phyloP scores from a whole-genome alignment of 2,329 filamentous ascomycete species.

The Nectriaceae sp. region DNA sequence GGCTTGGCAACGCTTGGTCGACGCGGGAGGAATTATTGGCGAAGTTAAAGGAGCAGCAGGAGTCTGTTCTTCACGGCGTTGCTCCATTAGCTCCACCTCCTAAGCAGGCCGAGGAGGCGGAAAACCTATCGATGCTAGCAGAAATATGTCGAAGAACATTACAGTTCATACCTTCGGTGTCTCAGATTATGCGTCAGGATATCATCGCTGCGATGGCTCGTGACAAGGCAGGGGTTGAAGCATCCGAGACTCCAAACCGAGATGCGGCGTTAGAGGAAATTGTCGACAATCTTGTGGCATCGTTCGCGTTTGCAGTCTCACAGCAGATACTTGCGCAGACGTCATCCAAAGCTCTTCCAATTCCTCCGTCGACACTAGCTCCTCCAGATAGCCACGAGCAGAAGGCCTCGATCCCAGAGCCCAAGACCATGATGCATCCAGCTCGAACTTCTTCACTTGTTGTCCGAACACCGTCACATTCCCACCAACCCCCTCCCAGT shows the following conservation, averaged over 20 bases:
- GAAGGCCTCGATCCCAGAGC: slow-evolving; percentile 65
- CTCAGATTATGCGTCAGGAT: slow-evolving; percentile 78
- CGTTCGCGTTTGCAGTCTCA: slow-evolving; percentile 75
- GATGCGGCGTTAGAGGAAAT: slow-evolving; percentile 50
- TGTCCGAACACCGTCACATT: slow-evolving; percentile 39
- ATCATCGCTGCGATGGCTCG: slow-evolving; percentile 62
- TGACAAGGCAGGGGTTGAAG: slow-evolving; percentile 38
- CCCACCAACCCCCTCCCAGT: slow-evolving; percentile 45
- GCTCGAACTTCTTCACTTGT: slow-evolving; percentile 63
- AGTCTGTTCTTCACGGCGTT: slow-evolving; percentile 58
- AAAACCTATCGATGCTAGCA: slow-evolving; percentile 78
- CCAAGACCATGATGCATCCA: slow-evolving; percentile 72
- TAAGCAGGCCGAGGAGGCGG: slow-evolving; percentile 60
- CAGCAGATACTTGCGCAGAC: slow-evolving; percentile 79
- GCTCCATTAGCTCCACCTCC: slow-evolving; percentile 52
- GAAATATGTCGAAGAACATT: slow-evolving; percentile 83
- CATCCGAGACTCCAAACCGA: slow-evolving; percentile 26
- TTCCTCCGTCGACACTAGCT: slow-evolving; percentile 60
- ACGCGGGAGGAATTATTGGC: slow-evolving; percentile 63
- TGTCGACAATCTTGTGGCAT: slow-evolving; percentile 74
- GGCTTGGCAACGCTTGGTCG: slow-evolving; percentile 75
- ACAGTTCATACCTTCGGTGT: slow-evolving; percentile 80
- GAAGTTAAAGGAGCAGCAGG: slow-evolving; percentile 64
- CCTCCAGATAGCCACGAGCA: slow-evolving; percentile 53
- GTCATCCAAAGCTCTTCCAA: slow-evolving; percentile 66